Evolutionary conservation across 345 rosid genomes (phyloP).

Genomic region (Jatropha curcas): DNA sequence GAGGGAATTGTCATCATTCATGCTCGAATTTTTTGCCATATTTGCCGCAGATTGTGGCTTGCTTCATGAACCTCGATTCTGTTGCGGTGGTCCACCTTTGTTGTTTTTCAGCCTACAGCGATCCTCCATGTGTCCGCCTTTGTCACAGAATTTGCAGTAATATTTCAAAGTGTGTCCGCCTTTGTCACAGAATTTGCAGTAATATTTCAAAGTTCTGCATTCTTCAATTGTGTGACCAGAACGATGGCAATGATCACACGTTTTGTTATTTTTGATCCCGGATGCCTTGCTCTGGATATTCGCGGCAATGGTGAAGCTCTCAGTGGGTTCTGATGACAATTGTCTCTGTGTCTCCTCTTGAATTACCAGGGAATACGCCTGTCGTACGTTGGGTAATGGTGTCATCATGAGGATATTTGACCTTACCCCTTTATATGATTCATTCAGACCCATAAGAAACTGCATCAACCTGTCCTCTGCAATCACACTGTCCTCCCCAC

Average conservation of each 20-base stretch:
- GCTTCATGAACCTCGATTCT: neutral
- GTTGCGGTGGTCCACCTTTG: neutral
- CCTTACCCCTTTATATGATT: neutral
- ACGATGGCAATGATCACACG: neutral
- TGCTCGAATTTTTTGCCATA: neutral
- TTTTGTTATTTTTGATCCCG: neutral
- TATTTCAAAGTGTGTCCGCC: neutral
- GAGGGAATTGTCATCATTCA: neutral
- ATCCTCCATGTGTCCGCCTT: neutral
- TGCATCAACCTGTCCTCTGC: neutral
- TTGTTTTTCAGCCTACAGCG: neutral
- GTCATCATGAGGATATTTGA: neutral
- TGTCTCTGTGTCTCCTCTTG: neutral
- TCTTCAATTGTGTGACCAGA: slow-evolving; percentile 1
- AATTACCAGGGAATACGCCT: neutral
- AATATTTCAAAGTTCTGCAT: neutral
- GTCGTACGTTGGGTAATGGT: neutral
- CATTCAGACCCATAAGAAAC: neutral
- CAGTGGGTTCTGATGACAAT: neutral
- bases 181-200: neutral
- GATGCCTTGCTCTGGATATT: neutral
- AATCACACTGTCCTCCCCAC: too few relatives aligned
- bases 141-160: neutral
- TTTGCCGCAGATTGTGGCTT: neutral
- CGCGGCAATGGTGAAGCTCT: neutral